A percentile compares a stretch with the other conserved stretches of the same genome.
phyloP scores from a whole-genome alignment of 345 rosid species.

The Rhodamnia rubescens region DNA sequence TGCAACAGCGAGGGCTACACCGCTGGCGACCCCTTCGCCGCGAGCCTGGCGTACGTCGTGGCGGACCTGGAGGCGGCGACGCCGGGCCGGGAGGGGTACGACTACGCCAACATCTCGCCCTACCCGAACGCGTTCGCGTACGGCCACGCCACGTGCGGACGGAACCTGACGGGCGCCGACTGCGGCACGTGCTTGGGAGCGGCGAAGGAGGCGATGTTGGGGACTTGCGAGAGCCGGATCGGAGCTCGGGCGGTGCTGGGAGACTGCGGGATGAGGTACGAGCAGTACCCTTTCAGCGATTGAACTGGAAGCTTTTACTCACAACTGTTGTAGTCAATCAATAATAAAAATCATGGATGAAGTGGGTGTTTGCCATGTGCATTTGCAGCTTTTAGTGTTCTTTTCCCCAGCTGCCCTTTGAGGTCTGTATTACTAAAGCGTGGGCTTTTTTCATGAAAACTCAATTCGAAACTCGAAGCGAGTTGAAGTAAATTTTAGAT shows the following conservation, averaged over 20 bases:
- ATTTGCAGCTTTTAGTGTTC: not conserved
- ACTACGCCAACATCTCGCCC: constrained; percentile 43
- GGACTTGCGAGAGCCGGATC: constrained; percentile 22
- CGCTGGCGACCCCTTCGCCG: constrained; percentile 28
- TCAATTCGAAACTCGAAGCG: no score
- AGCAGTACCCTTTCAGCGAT: constrained; percentile 44
- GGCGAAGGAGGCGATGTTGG: constrained; percentile 25
- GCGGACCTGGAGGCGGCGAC: constrained; percentile 18
- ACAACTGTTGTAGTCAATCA: not conserved
- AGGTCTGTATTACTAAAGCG: no score
- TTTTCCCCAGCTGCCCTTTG: no score
- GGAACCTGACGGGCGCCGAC: constrained; percentile 26
- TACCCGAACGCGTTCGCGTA: constrained; percentile 52
- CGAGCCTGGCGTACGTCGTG: constrained; percentile 23
- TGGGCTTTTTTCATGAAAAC: no score
- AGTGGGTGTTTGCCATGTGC: not conserved
- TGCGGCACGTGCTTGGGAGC: constrained; percentile 30
- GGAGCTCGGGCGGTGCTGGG: constrained; percentile 40
- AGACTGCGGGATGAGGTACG: constrained; percentile 52
- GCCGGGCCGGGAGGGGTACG: constrained; percentile 13
- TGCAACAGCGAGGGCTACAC: constrained; percentile 31
- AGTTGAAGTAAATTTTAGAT: no score
- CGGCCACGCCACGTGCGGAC: constrained; percentile 39
- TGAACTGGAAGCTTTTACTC: not conserved
- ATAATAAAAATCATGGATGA: no score